A percentile compares a stretch with the other conserved stretches of the same genome.
These are phyloP conservation scores for Colletotrichum camelliae DNA, from an alignment of 2,329 filamentous ascomycete species.

Conservation along the genomic window DNA sequence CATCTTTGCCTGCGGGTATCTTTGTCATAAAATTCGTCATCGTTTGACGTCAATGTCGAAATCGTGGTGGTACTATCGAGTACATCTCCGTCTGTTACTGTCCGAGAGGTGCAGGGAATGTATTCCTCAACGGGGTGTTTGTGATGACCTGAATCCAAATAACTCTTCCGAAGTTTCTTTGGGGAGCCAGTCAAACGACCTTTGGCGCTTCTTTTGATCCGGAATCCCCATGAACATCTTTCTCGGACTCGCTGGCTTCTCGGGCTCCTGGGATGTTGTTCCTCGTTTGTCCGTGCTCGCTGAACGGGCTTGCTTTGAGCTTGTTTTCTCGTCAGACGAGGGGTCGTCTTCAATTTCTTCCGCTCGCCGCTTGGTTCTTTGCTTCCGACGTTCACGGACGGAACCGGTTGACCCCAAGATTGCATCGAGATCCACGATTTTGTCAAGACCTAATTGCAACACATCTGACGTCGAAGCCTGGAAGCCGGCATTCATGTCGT, in stretches of 20 bases:
- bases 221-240: not conserved
- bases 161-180: not conserved
- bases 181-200: not conserved
- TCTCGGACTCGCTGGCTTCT: not conserved
- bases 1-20: not conserved
- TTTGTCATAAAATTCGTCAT: not conserved
- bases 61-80: not conserved
- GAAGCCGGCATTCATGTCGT: not conserved
- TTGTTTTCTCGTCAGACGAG: not conserved
- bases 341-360: not conserved
- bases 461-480: accelerated
- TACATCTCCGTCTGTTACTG: not conserved
- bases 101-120: not conserved
- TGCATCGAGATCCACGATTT: not conserved
- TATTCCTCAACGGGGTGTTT: not conserved
- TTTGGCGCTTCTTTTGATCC: not conserved
- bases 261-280: not conserved
- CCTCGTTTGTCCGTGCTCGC: not conserved
- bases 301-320: not conserved
- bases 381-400: not conserved
- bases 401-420: accelerated
- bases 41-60: not conserved
- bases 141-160: not conserved
- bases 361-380: not conserved
- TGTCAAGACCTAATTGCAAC: too few species aligned